A percentile compares a stretch with the other conserved stretches of the same genome.
Evolutionary conservation across 2,329 filamentous ascomycete species (phyloP).

Genomic region (Golovinomyces cichoracearum): DNA sequence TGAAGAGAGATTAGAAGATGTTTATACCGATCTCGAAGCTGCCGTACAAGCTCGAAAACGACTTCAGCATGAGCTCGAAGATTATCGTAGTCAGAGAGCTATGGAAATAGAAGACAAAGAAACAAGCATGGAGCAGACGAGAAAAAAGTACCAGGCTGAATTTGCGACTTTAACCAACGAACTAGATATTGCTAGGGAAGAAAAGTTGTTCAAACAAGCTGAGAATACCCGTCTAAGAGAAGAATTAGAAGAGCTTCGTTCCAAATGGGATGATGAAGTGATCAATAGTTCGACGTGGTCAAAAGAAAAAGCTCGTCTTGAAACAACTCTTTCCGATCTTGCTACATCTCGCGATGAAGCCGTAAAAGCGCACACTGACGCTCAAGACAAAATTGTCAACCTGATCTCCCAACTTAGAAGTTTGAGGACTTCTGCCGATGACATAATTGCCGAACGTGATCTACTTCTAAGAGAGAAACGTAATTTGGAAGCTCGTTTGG

Average conservation of each 20-base stretch:
- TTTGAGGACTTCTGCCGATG: slow-evolving; percentile 62
- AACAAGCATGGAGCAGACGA: slow-evolving; percentile 80
- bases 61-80: slow-evolving; percentile 87
- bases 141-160: slow-evolving; percentile 90
- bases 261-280: slow-evolving; percentile 95
- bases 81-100: slow-evolving; percentile 81
- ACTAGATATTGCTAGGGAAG: slow-evolving; percentile 77
- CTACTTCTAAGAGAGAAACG: slow-evolving; percentile 70
- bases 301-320: slow-evolving; percentile 83
- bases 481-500: slow-evolving; percentile 55
- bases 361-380: slow-evolving; percentile 75
- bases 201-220: slow-evolving; percentile 58
- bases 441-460: slow-evolving; percentile 64
- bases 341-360: slow-evolving; percentile 84
- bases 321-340: slow-evolving; percentile 69
- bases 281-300: slow-evolving; percentile 95
- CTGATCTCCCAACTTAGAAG: slow-evolving; percentile 71
- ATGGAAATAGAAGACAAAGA: slow-evolving; percentile 97
- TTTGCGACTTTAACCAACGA: slow-evolving; percentile 75
- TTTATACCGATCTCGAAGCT: slow-evolving; percentile 67
- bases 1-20: slow-evolving; percentile 74
- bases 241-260: slow-evolving; percentile 78
- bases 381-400: slow-evolving; percentile 74
- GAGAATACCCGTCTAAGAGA: slow-evolving; percentile 78
- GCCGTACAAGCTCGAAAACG: slow-evolving; percentile 76